Percentiles rank a stretch among this genome's conserved stretches.
Evolutionary conservation across 139 green algal species (phyloP).

Genomic region (Nannochloris sp.): DNA sequence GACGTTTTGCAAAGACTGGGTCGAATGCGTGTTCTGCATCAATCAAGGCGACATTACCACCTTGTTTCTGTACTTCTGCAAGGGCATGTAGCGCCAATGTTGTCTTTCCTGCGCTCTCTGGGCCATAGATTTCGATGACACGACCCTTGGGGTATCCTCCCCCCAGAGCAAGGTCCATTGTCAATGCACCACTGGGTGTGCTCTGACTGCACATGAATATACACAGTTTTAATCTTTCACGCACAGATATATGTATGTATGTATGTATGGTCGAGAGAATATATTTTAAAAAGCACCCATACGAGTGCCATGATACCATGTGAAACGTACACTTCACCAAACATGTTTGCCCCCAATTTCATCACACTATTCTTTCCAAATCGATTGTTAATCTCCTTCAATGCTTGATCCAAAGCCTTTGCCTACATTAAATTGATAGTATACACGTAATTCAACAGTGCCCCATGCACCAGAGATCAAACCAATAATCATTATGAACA

Average conservation of each 20-base stretch:
- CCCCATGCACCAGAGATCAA: too few species aligned
- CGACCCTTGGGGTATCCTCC: conserved; percentile 74
- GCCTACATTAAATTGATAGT: neutral
- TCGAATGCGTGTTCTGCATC: conserved; percentile 96
- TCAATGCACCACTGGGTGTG: conserved; percentile 67
- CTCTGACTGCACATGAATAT: conserved; percentile 16
- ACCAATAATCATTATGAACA: too few species aligned
- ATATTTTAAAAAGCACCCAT: too few species aligned
- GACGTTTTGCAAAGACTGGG: conserved; percentile 55
- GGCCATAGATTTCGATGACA: conserved; percentile 88
- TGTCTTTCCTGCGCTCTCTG: conserved; percentile 90
- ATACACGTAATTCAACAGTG: too few species aligned
- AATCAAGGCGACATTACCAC: conserved; percentile 67
- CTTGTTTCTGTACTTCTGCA: conserved; percentile 65
- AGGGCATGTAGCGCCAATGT: conserved; percentile 91
- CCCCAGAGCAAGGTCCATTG: conserved; percentile 74
- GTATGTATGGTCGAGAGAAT: too few species aligned
- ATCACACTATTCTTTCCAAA: conserved; percentile 67
- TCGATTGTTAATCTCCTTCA: conserved; percentile 43
- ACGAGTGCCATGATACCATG: too few species aligned
- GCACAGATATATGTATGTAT: too few species aligned
- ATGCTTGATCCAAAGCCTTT: conserved; percentile 31
- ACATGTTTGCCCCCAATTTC: conserved; percentile 32
- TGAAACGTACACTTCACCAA: conserved; percentile 19
- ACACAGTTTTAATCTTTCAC: conserved; percentile 16